Evolutionary conservation across 306 rosid genomes (phyloP).

Genomic region (Chamaecrista fasciculata): DNA sequence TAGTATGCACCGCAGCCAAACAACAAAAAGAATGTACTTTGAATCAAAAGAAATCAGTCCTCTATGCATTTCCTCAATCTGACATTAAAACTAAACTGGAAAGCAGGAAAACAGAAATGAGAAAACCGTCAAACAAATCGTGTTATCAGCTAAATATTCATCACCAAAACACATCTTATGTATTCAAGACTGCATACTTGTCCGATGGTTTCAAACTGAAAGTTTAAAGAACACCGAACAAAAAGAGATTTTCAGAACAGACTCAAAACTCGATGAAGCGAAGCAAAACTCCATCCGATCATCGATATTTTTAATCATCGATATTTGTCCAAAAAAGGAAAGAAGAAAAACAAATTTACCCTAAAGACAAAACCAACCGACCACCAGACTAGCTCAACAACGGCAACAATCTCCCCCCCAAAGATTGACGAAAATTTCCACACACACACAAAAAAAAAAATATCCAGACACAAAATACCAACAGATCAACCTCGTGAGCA

Average conservation of each 20-base stretch:
- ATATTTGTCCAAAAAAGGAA: not conserved
- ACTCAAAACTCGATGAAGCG: conserved; percentile 6
- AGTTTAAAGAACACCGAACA: not conserved
- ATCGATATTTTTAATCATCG: conserved; percentile 38
- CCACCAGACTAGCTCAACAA: conserved; percentile 18
- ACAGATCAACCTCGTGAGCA: conserved; percentile 47
- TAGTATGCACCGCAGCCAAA: conserved; percentile 35
- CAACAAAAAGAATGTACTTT: conserved; percentile 36
- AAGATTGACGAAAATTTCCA: not conserved
- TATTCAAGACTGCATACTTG: conserved; percentile 23
- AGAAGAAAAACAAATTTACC: not conserved
- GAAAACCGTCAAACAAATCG: not conserved
- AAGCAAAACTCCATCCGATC: conserved; percentile 45
- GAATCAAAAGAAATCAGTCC: conserved; percentile 26
- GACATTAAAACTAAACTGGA: conserved; percentile 19
- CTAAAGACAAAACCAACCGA: conserved; percentile 19
- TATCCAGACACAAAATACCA: conserved; percentile 26
- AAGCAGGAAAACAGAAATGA: not conserved
- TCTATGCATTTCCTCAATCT: conserved; percentile 26
- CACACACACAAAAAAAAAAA: not conserved
- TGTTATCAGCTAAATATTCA: conserved; percentile 23
- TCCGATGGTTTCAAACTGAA: conserved; percentile 23
- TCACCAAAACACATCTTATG: conserved; percentile 23
- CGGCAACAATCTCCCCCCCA: not conserved
- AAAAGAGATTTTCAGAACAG: not conserved